Conservation (phyloP, 768 basidiomycete species). For the Trametes cingulata region DNA sequence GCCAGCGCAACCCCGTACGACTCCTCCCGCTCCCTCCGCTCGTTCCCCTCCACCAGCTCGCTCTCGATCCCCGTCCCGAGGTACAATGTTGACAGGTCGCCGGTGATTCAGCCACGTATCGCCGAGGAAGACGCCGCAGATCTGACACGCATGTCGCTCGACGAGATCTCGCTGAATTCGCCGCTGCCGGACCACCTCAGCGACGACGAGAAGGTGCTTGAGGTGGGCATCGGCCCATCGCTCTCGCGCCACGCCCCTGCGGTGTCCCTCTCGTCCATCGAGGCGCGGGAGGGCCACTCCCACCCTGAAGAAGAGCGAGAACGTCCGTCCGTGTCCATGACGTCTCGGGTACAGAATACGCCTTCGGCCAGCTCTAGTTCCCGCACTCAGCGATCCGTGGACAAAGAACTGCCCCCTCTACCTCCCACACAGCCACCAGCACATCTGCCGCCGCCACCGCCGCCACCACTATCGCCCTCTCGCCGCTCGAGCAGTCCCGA, state of each 20-base stretch:
- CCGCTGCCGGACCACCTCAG: slow-evolving; percentile 23
- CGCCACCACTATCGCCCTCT: neutral
- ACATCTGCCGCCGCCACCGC: neutral
- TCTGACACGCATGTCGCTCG: slow-evolving; percentile 29
- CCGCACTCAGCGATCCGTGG: slow-evolving; percentile 6
- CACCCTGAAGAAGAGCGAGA: slow-evolving; percentile 32
- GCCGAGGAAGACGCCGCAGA: slow-evolving; percentile 33
- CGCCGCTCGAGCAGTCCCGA: slow-evolving; percentile 33
- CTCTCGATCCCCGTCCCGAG: slow-evolving; percentile 23
- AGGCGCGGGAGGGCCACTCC: slow-evolving; percentile 34
- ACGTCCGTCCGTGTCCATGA: slow-evolving; percentile 20
- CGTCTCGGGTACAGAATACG: slow-evolving; percentile 12
- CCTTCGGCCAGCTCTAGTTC: neutral
- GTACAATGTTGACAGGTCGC: slow-evolving; percentile 21
- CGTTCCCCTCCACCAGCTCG: slow-evolving; percentile 30
- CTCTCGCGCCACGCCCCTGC: slow-evolving; percentile 19
- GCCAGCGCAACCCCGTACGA: slow-evolving; percentile 26
- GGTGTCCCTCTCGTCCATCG: slow-evolving; percentile 34
- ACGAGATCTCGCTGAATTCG: slow-evolving; percentile 27
- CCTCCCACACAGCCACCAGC: slow-evolving; percentile 20
- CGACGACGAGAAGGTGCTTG: slow-evolving; percentile 26
- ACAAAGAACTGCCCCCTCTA: slow-evolving; percentile 31
- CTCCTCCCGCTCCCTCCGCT: slow-evolving; percentile 31
- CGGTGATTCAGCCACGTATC: slow-evolving; percentile 29
- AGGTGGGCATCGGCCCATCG: slow-evolving; percentile 15